phyloP scores from a whole-genome alignment of 1,139 yeast genomes.

The Scheffersomyces stambukii region DNA sequence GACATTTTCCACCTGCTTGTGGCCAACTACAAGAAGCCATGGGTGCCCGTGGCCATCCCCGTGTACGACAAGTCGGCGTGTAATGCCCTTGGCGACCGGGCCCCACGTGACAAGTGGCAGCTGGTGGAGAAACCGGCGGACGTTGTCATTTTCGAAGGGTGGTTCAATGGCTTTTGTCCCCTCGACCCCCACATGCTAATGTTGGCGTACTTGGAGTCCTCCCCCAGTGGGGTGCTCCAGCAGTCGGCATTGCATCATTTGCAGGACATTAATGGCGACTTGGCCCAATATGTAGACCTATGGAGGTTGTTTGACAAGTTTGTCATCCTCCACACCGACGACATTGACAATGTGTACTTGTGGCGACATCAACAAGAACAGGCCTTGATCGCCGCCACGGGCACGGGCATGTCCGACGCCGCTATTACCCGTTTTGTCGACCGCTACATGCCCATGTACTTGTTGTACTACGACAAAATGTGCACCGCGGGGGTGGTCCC shows the following conservation, averaged over 20 bases:
- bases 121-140: slow-evolving; percentile 42
- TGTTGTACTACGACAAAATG: slow-evolving; percentile 56
- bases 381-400: slow-evolving; percentile 47
- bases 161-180: slow-evolving; percentile 82
- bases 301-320: slow-evolving; percentile 62
- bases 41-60: slow-evolving; percentile 47
- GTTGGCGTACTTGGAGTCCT: slow-evolving; percentile 18
- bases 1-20: slow-evolving; percentile 17
- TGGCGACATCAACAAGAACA: slow-evolving; percentile 93
- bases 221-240: slow-evolving; percentile 18
- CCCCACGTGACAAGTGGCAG: slow-evolving; percentile 34
- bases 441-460: slow-evolving; percentile 84
- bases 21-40: slow-evolving; percentile 6
- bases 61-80: slow-evolving; percentile 73
- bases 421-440: slow-evolving; percentile 67
- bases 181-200: slow-evolving; percentile 19
- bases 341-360: slow-evolving; percentile 57
- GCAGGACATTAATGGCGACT: slow-evolving; percentile 44
- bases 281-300: slow-evolving; percentile 47
- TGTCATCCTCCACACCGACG: slow-evolving; percentile 54
- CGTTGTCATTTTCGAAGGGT: slow-evolving; percentile 81
- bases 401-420: slow-evolving; percentile 75
- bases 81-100: slow-evolving; percentile 77
- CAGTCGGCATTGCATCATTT: slow-evolving; percentile 24
- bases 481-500: too few species aligned